A percentile compares a stretch with the other conserved stretches of the same genome.
These are phyloP conservation scores for Papiliotrema nemorosa DNA, from an alignment of 1,284 basidiomycete genomes.

Conservation along the genomic window DNA sequence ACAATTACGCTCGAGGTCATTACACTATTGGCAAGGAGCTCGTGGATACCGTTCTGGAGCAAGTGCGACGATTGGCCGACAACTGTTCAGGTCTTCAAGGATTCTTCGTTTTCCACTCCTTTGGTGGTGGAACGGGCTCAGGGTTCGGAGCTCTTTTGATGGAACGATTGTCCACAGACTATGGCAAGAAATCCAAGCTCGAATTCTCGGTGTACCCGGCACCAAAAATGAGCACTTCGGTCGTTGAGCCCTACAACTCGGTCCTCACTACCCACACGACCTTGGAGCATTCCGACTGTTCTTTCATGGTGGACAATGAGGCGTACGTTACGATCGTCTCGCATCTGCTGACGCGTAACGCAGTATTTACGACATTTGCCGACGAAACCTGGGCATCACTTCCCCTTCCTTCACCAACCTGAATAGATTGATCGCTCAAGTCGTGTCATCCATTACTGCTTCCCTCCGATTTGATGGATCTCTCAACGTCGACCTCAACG, in stretches of 20 bases:
- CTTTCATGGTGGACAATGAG: constrained; percentile 98
- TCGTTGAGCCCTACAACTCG: constrained; percentile 99
- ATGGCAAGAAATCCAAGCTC: constrained; percentile 99
- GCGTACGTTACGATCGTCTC: too few species aligned
- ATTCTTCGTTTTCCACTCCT: constrained; percentile 99
- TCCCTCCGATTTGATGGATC: constrained; percentile 97
- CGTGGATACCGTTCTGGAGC: constrained; percentile 88
- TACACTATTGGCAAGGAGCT: constrained; percentile 98
- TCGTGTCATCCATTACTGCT: constrained; percentile 96
- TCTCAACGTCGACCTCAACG: constrained; percentile 95
- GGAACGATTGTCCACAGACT: constrained; percentile 93
- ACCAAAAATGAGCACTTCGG: constrained; percentile 88
- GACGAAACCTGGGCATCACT: constrained; percentile 82
- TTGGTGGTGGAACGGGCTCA: constrained; percentile 98
- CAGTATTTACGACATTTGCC: constrained; percentile 97
- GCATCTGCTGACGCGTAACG: too few species aligned
- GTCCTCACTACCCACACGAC: constrained; percentile 98
- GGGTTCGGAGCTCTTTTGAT: constrained; percentile 97
- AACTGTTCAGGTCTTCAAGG: constrained; percentile 98
- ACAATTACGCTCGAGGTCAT: constrained; percentile 98
- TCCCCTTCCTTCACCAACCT: constrained; percentile 92
- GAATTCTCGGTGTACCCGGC: constrained; percentile 99
- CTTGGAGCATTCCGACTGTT: constrained; percentile 98
- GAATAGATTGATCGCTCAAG: constrained; percentile 95
- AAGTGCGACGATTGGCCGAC: constrained; percentile 91